Evolutionary conservation across 306 rosid genomes (phyloP).

Genomic region (Abrus precatorius): DNA sequence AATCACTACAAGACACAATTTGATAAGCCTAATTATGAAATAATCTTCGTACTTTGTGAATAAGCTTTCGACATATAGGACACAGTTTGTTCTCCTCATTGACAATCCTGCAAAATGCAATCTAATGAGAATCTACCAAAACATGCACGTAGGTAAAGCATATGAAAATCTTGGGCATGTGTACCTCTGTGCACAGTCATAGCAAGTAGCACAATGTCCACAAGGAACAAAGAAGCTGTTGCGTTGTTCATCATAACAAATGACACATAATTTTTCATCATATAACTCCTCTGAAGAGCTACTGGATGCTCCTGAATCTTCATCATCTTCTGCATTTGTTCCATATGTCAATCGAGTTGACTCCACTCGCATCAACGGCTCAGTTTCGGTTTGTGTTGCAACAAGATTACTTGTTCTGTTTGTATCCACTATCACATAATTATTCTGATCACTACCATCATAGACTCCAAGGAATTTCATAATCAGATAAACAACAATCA

Average conservation of each 20-base stretch:
- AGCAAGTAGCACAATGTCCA: constrained; percentile 84
- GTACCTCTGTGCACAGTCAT: constrained; percentile 80
- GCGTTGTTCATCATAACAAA: constrained; percentile 78
- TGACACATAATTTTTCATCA: constrained; percentile 70
- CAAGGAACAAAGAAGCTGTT: constrained; percentile 83
- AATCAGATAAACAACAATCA: constrained; percentile 48
- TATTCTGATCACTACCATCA: constrained; percentile 33
- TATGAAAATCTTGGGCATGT: neutral
- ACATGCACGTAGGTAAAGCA: neutral
- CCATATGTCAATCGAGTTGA: constrained; percentile 49
- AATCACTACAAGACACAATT: neutral
- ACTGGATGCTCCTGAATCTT: constrained; percentile 55
- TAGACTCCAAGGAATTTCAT: constrained; percentile 66
- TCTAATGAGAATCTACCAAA: constrained; percentile 14
- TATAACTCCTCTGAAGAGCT: constrained; percentile 75
- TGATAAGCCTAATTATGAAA: constrained; percentile 46
- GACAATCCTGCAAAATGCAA: constrained; percentile 66
- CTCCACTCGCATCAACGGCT: constrained; percentile 61
- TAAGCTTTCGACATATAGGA: constrained; percentile 78
- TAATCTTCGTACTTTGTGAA: constrained; percentile 70
- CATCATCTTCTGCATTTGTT: constrained; percentile 63
- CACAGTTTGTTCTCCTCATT: constrained; percentile 69
- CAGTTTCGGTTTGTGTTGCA: constrained; percentile 55
- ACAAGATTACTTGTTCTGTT: constrained; percentile 19
- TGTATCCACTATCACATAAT: neutral